Evolutionary conservation across 768 basidiomycete species (phyloP).

Genomic region (Rhodotorula graminis): DNA sequence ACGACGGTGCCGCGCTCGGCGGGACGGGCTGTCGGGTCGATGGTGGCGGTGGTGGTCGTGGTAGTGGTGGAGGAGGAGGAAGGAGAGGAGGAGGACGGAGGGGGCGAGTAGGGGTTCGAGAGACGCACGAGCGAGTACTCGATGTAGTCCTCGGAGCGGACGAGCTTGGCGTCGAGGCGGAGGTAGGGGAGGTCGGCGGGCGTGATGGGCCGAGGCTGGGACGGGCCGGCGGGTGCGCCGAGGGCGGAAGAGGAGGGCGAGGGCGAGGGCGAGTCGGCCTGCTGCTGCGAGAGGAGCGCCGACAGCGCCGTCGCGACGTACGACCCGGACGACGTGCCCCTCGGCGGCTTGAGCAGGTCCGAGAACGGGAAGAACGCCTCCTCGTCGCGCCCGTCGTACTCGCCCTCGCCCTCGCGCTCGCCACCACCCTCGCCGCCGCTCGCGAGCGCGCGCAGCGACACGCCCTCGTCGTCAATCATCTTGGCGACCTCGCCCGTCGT

Average conservation of each 20-base stretch:
- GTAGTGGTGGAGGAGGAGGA: too few relatives aligned
- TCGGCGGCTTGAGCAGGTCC: conserved; percentile 55
- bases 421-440: conserved; percentile 15
- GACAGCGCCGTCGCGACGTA: conserved; percentile 66
- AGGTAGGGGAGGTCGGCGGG: conserved; percentile 38
- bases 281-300: conserved; percentile 37
- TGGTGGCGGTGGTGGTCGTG: too few relatives aligned
- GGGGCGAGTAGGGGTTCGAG: conserved; percentile 10
- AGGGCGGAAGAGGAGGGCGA: conserved; percentile 14
- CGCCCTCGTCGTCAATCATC: conserved; percentile 73
- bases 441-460: conserved; percentile 65
- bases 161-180: conserved; percentile 42
- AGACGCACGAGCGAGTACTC: conserved; percentile 35
- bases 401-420: not conserved
- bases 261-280: conserved; percentile 14
- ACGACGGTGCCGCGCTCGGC: conserved; percentile 46
- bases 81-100: too few relatives aligned
- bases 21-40: not conserved
- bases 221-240: not conserved
- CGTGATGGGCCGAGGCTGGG: not conserved
- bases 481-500: conserved; percentile 90
- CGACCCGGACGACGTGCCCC: conserved; percentile 85
- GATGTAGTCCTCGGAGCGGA: conserved; percentile 48
- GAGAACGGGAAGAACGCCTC: conserved; percentile 46
- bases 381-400: conserved; percentile 57